Conservation (phyloP, 2,329 filamentous ascomycete species). For the Penicillium sp. region DNA sequence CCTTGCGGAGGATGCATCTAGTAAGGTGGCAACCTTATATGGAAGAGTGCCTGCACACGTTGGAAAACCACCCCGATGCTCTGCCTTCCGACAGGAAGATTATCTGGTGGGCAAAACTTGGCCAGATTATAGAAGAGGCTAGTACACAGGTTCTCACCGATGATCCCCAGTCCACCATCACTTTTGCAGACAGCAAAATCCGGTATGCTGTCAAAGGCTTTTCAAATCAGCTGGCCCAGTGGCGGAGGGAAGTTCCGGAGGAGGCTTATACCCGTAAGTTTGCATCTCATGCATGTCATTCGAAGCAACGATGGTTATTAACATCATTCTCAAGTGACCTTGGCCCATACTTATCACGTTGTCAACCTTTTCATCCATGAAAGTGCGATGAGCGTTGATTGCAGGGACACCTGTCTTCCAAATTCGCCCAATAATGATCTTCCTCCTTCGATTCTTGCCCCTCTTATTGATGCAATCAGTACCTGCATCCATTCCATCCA, state of each 20-base stretch:
- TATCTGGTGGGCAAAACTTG: conserved; percentile 64
- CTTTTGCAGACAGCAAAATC: conserved; percentile 67
- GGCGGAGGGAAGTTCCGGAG: conserved; percentile 60
- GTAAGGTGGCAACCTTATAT: conserved; percentile 68
- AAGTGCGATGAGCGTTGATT: conserved; percentile 71
- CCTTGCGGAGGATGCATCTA: conserved; percentile 63
- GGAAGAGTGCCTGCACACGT: conserved; percentile 65
- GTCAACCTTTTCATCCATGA: conserved; percentile 78
- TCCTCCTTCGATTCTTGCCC: conserved; percentile 54
- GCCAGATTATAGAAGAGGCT: conserved; percentile 71
- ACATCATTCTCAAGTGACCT: conserved; percentile 55
- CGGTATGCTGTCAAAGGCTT: conserved; percentile 70
- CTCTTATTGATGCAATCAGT: conserved; percentile 70
- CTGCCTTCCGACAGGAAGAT: conserved; percentile 62
- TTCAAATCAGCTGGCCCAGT: conserved; percentile 68
- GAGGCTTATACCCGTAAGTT: conserved; percentile 64
- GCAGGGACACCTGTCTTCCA: conserved; percentile 55
- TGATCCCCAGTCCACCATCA: conserved; percentile 60
- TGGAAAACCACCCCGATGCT: conserved; percentile 63
- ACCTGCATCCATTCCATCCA: conserved; percentile 72
- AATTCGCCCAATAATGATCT: conserved; percentile 29
- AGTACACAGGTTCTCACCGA: conserved; percentile 70
- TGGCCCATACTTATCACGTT: conserved; percentile 69
- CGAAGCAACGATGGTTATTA: background rate
- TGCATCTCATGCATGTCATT: background rate